Evolutionary conservation across 2,329 filamentous ascomycete genomes (phyloP), one percentile per base, ranked within the genome.

Genomic region (Arthrobotrys entomopaga): DNA sequence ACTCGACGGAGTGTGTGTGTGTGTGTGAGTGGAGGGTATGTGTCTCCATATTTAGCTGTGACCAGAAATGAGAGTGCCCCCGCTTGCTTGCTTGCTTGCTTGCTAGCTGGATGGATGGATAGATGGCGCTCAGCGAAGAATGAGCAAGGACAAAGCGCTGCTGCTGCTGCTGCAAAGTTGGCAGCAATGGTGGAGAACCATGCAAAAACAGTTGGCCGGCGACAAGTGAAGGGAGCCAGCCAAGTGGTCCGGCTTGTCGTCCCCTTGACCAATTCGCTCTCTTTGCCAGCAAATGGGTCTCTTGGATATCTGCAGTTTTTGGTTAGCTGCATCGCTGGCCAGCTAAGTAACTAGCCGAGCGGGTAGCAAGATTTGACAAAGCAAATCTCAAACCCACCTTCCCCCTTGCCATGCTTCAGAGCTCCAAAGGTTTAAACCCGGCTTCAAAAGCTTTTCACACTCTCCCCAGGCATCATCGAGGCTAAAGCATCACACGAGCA

Each of bases 251-350:
- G 53, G 54, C 16, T 46, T 46, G 42, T 19, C 16, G 42, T 7
- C 49, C 29, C 54, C 42, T 15, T 49, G 58, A 34, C 56, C n/a
- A n/a, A n/a, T n/a, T n/a, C n/a, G n/a, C n/a, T n/a, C n/a, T n/a
- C n/a, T n/a, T 26, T 72, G 67, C 67, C 67, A 72, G 67, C 67
- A 59, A 71, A 71, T 59, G 59, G 34, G 34, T 40, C 13, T 10
- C 42, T 40, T 46, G 49, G 46, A 65, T 48, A 65, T 49, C 52
- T 52, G 52, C 54, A 52, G 40, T 56, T 70, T 70, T 48, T 43
- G 69, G 69, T 63, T 73, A 73, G 69, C 69, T 61, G 69, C 69
- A 73, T 73, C 69, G 61, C 61, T 73, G 61, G 61, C 69, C 56
- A 66, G 42, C 67, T 60, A 63, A 34, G 20, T 40, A 56, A 54